Conservation (phyloP, 2,329 filamentous ascomycete genomes). For the Paecilomyces dactylethromorphus region DNA sequence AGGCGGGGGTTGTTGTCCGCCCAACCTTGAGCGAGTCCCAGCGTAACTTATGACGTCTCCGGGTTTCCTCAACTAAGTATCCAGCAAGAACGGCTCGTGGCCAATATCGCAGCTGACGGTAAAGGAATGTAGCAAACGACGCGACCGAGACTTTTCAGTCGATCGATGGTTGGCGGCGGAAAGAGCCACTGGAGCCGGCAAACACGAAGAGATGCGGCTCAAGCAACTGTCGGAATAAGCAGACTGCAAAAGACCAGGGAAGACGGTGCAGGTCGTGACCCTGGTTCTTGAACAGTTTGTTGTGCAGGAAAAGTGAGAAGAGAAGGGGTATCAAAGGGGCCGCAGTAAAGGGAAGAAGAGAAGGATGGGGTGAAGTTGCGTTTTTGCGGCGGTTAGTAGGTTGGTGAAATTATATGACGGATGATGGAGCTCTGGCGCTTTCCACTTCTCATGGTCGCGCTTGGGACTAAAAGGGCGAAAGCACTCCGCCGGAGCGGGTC, state of each 20-base stretch:
- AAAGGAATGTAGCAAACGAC: neutral
- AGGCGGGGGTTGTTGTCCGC: constrained; percentile 19
- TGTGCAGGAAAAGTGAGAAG: constrained; percentile 2
- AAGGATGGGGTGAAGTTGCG: constrained; percentile 1
- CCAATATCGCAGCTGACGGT: neutral
- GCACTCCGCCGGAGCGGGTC: constrained; percentile 12
- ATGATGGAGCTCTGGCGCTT: constrained; percentile 8
- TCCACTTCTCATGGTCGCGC: constrained; percentile 7
- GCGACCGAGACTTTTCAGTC: constrained; percentile 6
- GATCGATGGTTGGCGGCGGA: constrained; percentile 12
- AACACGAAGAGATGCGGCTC: constrained; percentile 12
- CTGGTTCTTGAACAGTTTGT: constrained; percentile 15
- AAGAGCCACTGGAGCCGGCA: constrained; percentile 4
- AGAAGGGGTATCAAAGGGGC: neutral
- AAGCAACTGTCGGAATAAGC: constrained; percentile 6
- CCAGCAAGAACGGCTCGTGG: neutral
- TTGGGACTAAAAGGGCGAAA: constrained; percentile 6
- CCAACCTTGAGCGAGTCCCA: constrained; percentile 20
- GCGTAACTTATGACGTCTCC: constrained; percentile 33
- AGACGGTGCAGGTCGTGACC: constrained; percentile 39
- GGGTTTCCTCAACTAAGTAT: constrained; percentile 19
- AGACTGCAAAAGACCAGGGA: constrained; percentile 21
- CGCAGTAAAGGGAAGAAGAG: neutral
- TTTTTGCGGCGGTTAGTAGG: constrained; percentile 5
- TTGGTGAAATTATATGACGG: constrained; percentile 11